A percentile compares a stretch with the other conserved stretches of the same genome.
Conservation (phyloP, 1,139 yeast genomes). For the Geotrichum phurueaensis region DNA sequence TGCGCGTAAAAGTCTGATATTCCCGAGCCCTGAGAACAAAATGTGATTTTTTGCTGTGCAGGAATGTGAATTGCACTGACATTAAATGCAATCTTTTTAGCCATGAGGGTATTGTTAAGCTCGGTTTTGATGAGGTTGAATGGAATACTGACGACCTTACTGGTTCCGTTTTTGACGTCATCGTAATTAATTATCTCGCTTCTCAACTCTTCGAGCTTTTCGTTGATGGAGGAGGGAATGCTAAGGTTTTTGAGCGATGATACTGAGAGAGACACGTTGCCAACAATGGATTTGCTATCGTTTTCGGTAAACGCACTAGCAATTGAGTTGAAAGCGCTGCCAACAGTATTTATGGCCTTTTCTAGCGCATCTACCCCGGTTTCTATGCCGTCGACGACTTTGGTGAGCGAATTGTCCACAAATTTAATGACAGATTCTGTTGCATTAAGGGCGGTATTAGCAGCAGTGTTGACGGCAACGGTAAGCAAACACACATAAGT, state of each 20-base stretch:
- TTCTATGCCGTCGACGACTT: constrained; percentile 54
- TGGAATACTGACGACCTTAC: constrained; percentile 44
- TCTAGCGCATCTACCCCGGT: constrained; percentile 55
- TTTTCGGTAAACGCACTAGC: constrained; percentile 52
- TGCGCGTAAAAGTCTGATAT: constrained; percentile 34
- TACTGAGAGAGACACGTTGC: constrained; percentile 52
- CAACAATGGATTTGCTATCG: constrained; percentile 27
- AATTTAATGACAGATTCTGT: constrained; percentile 54
- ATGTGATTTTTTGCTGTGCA: constrained; percentile 11
- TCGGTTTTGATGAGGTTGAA: constrained; percentile 47
- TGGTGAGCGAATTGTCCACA: constrained; percentile 55
- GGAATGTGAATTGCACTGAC: constrained; percentile 18
- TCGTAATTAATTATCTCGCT: constrained; percentile 52
- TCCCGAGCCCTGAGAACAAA: constrained; percentile 25
- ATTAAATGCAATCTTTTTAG: constrained; percentile 16
- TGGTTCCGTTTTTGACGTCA: constrained; percentile 48
- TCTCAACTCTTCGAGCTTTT: constrained; percentile 44
- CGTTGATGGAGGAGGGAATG: constrained; percentile 58
- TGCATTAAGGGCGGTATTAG: constrained; percentile 66
- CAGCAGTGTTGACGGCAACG: constrained; percentile 66
- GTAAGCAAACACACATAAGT: constrained; percentile 79
- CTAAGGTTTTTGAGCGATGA: constrained; percentile 48
- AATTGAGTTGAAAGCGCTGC: constrained; percentile 39
- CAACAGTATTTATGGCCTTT: constrained; percentile 41
- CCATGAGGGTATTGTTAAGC: constrained; percentile 27